phyloP scores from a whole-genome alignment of 352 stramenopile species.

The Phytophthora tentaculata region DNA sequence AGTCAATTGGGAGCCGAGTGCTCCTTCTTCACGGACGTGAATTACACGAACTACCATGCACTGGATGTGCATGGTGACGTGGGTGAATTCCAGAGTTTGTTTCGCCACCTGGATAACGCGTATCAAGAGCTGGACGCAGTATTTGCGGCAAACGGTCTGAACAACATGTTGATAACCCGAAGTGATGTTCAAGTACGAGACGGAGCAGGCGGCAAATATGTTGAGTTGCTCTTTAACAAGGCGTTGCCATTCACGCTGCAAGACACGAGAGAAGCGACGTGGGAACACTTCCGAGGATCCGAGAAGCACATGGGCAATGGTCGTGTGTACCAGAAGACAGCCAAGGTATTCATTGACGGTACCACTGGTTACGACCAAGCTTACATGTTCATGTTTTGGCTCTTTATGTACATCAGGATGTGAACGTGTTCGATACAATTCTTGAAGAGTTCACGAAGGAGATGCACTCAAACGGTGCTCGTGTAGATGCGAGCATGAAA shows the following conservation, averaged over 20 bases:
- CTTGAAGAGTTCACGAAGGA: constrained; percentile 67
- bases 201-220: constrained; percentile 26
- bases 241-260: constrained; percentile 46
- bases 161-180: constrained; percentile 26
- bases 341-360: too few species aligned
- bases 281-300: constrained; percentile 39
- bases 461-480: constrained; percentile 52
- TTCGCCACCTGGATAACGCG: too few species aligned
- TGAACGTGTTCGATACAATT: constrained; percentile 38
- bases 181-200: constrained; percentile 40
- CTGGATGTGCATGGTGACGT: too few species aligned
- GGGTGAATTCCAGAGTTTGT: too few species aligned
- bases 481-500: constrained; percentile 43
- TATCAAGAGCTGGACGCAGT: constrained; percentile 34
- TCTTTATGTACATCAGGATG: neutral
- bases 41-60: too few species aligned
- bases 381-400: too few species aligned
- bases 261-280: constrained; percentile 33
- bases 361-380: too few species aligned
- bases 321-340: constrained; percentile 34
- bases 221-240: constrained; percentile 46
- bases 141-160: constrained; percentile 32
- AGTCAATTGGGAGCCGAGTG: constrained; percentile 31
- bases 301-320: constrained; percentile 39
- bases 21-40: constrained; percentile 19